Percentiles rank a stretch among this genome's conserved stretches.
Evolutionary conservation across 371 early-diverging fungal genomes (phyloP).

Genomic region (Apophysomyces sp.): DNA sequence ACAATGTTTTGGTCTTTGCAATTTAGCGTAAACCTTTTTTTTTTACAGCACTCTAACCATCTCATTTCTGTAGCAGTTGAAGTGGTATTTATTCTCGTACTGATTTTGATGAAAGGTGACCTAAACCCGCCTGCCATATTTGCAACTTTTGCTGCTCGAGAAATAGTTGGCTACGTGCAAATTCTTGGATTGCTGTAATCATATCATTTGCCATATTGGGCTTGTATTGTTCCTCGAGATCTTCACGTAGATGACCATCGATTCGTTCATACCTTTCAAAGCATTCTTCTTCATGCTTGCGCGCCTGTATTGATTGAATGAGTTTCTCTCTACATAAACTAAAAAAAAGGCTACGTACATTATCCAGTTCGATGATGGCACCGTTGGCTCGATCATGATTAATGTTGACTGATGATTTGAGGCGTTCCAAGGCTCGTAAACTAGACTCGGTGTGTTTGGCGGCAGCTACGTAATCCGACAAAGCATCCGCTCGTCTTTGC

Average conservation of each 20-base stretch:
- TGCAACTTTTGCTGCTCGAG: constrained; percentile 37
- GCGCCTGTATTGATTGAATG: constrained; percentile 16
- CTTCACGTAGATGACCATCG: constrained; percentile 27
- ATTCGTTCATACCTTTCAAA: constrained; percentile 31
- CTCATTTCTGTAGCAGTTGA: too few relatives aligned
- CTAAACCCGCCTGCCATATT: constrained; percentile 18
- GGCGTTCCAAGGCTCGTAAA: constrained; percentile 31
- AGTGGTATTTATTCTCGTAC: too few relatives aligned
- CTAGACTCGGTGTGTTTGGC: constrained; percentile 35
- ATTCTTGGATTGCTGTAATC: constrained; percentile 25
- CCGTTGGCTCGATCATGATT: constrained; percentile 36
- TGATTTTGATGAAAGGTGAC: neutral
- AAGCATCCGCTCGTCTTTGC: constrained; percentile 24
- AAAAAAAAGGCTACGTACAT: constrained; percentile 18
- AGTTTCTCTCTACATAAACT: neutral
- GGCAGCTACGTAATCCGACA: constrained; percentile 32
- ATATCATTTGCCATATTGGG: constrained; percentile 24
- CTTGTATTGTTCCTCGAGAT: constrained; percentile 32
- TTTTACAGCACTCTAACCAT: too few relatives aligned
- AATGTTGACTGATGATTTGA: constrained; percentile 41
- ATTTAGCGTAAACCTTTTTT: too few relatives aligned
- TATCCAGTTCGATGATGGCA: constrained; percentile 37
- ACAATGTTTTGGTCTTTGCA: neutral
- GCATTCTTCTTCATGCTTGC: constrained; percentile 22
- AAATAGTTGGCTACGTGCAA: constrained; percentile 36